These are phyloP conservation scores for Tolypocladium pustulatum DNA, from an alignment of 2,329 filamentous ascomycete genomes.

Conservation along the genomic window DNA sequence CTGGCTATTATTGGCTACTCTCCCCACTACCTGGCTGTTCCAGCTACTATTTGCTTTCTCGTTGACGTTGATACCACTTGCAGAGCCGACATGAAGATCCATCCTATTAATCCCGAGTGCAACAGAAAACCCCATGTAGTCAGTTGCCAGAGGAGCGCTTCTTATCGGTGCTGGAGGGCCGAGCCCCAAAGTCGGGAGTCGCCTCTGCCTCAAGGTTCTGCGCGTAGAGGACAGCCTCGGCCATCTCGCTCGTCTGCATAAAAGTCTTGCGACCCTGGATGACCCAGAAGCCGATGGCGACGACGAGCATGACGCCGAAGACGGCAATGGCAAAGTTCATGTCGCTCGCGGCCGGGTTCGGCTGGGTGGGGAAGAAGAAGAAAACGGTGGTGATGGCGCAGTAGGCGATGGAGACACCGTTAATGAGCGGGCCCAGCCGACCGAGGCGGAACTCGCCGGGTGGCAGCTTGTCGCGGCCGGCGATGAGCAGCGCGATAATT, in stretches of 20 bases:
- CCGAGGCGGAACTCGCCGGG: conserved; percentile 35
- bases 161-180: background rate
- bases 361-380: conserved; percentile 40
- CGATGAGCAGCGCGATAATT: conserved; percentile 34
- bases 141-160: background rate
- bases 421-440: conserved; percentile 28
- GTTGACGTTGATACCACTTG: background rate
- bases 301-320: conserved; percentile 42
- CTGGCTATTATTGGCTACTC: background rate
- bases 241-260: conserved; percentile 10
- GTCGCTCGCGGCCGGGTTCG: conserved; percentile 32
- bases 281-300: conserved; percentile 40
- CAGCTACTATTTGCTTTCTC: background rate
- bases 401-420: conserved; percentile 40
- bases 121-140: background rate
- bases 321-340: conserved; percentile 50
- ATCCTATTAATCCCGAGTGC: background rate
- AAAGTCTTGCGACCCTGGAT: conserved; percentile 28
- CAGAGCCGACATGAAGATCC: background rate
- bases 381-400: conserved; percentile 41
- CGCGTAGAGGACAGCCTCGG: conserved; percentile 8
- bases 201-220: background rate
- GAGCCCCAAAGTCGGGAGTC: background rate
- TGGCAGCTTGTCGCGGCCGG: conserved; percentile 41
- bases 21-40: background rate